A percentile compares a stretch with the other conserved stretches of the same genome.
Conservation (phyloP, 2,329 filamentous ascomycete species). For the Calonectria hongkongensis region DNA sequence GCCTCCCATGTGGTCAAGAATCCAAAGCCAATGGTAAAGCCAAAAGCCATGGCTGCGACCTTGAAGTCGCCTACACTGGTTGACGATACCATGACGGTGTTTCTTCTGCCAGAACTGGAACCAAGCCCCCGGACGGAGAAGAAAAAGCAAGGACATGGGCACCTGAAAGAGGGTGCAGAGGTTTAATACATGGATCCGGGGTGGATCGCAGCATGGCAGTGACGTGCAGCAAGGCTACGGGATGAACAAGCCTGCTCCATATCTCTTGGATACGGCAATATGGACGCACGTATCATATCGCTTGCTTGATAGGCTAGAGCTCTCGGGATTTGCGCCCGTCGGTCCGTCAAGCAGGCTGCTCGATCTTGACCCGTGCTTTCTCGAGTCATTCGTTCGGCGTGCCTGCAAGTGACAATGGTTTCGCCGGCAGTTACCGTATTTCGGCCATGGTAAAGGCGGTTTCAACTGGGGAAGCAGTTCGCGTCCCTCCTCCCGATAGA, state of each 20-base stretch:
- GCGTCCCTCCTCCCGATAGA: not conserved
- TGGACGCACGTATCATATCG: not conserved
- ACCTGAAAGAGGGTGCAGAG: not conserved
- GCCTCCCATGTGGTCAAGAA: conserved; percentile 63
- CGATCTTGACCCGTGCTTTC: not conserved
- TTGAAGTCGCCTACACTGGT: conserved; percentile 50
- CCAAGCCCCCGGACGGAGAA: not conserved
- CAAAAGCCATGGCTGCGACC: conserved; percentile 56
- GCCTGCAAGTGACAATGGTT: not conserved
- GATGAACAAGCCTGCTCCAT: not conserved
- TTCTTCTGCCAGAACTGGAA: not conserved
- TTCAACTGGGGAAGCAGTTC: too few relatives aligned
- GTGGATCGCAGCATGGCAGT: not conserved
- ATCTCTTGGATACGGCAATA: not conserved
- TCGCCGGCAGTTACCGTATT: not conserved
- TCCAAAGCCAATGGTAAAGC: conserved; percentile 64
- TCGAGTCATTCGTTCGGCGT: not conserved
- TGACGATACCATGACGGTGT: conserved; percentile 39
- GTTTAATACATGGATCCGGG: conserved; percentile 20
- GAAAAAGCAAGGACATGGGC: conserved; percentile 11
- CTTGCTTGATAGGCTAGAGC: not conserved
- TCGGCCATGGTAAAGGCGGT: not conserved
- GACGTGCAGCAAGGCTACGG: not conserved
- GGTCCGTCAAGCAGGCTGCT: not conserved
- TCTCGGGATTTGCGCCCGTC: not conserved